phyloP scores from a whole-genome alignment of 2,329 filamentous ascomycete genomes.

The Epichloe festucae region DNA sequence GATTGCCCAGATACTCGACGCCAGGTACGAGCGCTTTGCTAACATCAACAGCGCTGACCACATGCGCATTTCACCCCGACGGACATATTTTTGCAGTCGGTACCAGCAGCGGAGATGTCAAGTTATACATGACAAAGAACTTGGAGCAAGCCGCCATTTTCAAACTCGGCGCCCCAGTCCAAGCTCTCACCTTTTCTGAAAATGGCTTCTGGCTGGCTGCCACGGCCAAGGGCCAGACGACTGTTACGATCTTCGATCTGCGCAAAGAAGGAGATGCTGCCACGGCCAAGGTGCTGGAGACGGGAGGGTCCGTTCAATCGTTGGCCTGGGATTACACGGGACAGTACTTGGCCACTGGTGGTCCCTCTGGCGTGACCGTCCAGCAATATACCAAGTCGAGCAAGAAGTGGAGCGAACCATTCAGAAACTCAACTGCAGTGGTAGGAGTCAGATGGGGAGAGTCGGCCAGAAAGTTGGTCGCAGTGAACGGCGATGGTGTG shows the following conservation, averaged over 20 bases:
- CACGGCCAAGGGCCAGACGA: slow-evolving; percentile 62
- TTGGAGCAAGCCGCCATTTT: slow-evolving; percentile 68
- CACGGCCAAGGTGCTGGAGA: slow-evolving; percentile 73
- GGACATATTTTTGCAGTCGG: slow-evolving; percentile 88
- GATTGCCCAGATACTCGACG: neutral
- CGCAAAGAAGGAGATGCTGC: slow-evolving; percentile 78
- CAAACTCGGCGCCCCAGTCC: slow-evolving; percentile 53
- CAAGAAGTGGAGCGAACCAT: slow-evolving; percentile 81
- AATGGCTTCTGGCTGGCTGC: slow-evolving; percentile 95
- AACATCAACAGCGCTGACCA: slow-evolving; percentile 48
- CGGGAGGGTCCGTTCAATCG: slow-evolving; percentile 62
- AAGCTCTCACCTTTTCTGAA: slow-evolving; percentile 76
- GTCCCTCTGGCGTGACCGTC: slow-evolving; percentile 68
- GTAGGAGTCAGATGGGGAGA: slow-evolving; percentile 67
- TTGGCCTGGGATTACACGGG: slow-evolving; percentile 91
- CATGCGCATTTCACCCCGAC: slow-evolving; percentile 84
- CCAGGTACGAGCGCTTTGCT: slow-evolving; percentile 1
- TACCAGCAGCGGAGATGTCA: slow-evolving; percentile 66
- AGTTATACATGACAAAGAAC: slow-evolving; percentile 77
- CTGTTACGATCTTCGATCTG: slow-evolving; percentile 79
- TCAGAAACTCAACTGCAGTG: slow-evolving; percentile 62
- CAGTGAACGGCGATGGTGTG: slow-evolving; percentile 61
- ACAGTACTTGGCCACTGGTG: slow-evolving; percentile 77
- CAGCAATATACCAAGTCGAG: slow-evolving; percentile 78
- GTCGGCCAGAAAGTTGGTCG: slow-evolving; percentile 59